Conservation (phyloP, 2,329 filamentous ascomycete species). For the Colletotrichum brevisporum region DNA sequence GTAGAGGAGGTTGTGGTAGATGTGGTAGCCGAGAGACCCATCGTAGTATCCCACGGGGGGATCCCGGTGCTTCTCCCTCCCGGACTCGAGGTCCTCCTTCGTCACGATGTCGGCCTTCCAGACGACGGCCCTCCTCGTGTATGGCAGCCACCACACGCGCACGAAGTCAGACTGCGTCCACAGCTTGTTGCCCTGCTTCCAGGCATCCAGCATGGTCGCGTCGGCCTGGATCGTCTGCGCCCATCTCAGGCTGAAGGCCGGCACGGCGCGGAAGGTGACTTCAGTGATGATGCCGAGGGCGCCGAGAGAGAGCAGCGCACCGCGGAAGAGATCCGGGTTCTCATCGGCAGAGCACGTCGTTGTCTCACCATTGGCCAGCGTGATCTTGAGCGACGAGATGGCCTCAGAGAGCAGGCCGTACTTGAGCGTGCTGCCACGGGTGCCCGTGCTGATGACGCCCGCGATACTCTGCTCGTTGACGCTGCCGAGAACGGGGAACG, state of each 20-base stretch:
- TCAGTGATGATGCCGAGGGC: constrained; percentile 93
- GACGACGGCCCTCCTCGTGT: constrained; percentile 87
- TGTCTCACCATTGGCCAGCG: constrained; percentile 83
- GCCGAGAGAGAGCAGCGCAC: constrained; percentile 88
- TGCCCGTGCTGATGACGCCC: constrained; percentile 94
- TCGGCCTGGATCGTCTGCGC: constrained; percentile 83
- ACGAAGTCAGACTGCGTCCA: constrained; percentile 93
- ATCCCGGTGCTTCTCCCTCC: constrained; percentile 70
- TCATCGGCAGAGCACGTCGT: constrained; percentile 78
- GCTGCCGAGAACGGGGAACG: constrained; percentile 92
- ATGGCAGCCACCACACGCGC: constrained; percentile 97
- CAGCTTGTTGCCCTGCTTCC: constrained; percentile 77
- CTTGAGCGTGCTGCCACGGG: constrained; percentile 87
- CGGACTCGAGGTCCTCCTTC: constrained; percentile 71
- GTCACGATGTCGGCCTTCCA: constrained; percentile 88
- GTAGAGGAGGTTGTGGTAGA: constrained; percentile 93
- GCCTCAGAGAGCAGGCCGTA: constrained; percentile 90
- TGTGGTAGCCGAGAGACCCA: constrained; percentile 83
- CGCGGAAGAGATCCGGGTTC: constrained; percentile 87
- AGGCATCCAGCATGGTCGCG: constrained; percentile 76
- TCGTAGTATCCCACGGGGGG: constrained; percentile 85
- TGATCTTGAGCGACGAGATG: constrained; percentile 81
- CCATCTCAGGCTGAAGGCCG: constrained; percentile 88
- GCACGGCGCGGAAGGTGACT: constrained; percentile 85
- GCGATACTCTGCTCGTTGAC: constrained; percentile 96